Conservation (phyloP, 176 grass and related monocot species). For the Lolium multiflorum region DNA sequence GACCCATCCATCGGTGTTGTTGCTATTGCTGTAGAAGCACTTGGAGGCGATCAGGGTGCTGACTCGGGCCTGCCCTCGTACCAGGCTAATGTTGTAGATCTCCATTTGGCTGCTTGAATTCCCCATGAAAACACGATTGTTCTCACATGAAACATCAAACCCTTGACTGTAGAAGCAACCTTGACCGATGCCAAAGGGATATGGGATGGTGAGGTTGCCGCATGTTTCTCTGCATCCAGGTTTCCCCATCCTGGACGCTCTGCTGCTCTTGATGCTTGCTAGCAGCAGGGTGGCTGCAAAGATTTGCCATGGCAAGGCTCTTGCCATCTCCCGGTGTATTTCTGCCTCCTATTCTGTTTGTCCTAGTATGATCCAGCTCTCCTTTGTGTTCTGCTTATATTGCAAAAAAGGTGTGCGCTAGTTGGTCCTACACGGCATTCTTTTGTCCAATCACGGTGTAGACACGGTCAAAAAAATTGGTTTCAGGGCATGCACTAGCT, state of each 20-base stretch:
- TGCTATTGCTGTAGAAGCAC: not conserved
- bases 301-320: constrained; percentile 17
- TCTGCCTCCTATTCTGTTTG: not conserved
- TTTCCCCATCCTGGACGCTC: constrained; percentile 26
- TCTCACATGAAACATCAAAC: constrained; percentile 47
- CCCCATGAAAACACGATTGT: constrained; percentile 21
- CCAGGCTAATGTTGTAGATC: constrained; percentile 44
- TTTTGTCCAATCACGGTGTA: not conserved
- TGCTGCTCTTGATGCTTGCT: constrained; percentile 36
- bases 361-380: constrained; percentile 1
- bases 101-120: constrained; percentile 12
- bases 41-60: constrained; percentile 28
- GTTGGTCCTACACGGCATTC: not conserved
- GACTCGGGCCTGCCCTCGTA: constrained; percentile 12
- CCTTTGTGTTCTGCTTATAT: constrained; percentile 28
- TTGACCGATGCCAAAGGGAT: constrained; percentile 48
- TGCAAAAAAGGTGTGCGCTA: not conserved
- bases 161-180: constrained; percentile 33
- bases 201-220: constrained; percentile 34
- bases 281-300: constrained; percentile 35
- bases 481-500: not conserved
- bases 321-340: constrained; percentile 21
- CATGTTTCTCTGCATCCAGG: constrained; percentile 42
- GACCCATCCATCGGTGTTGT: not conserved
- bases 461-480: constrained; percentile 13